Conservation (phyloP, 257 asterid genomes). For the Gentiana straminea region DNA sequence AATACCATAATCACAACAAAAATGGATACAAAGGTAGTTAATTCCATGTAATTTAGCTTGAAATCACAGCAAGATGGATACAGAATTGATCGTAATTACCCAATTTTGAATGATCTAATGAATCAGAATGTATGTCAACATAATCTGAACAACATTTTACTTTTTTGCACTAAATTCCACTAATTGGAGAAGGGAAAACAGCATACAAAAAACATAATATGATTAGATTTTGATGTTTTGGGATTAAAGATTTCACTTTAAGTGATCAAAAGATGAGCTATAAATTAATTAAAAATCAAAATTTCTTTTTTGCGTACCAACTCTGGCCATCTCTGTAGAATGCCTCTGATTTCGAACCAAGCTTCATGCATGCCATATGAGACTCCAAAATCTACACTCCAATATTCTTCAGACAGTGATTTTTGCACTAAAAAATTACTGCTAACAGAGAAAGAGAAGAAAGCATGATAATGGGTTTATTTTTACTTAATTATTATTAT, state of each 20-base stretch:
- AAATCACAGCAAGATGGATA: too few relatives aligned
- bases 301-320: constrained; percentile 30
- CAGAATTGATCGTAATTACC: too few relatives aligned
- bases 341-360: constrained; percentile 83
- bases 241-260: not conserved
- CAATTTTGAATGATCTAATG: too few relatives aligned
- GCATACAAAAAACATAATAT: not conserved
- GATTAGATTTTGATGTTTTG: not conserved
- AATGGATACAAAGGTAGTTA: not conserved
- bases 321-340: constrained; percentile 38
- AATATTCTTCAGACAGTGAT: not conserved
- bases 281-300: too few relatives aligned
- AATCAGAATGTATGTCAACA: too few relatives aligned
- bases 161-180: not conserved
- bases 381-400: not conserved
- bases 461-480: not conserved
- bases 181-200: not conserved
- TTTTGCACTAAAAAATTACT: not conserved
- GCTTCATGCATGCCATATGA: constrained; percentile 57
- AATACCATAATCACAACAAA: not conserved
- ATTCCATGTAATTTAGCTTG: not conserved
- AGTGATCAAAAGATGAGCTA: not conserved
- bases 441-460: constrained; percentile 5
- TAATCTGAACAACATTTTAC: too few relatives aligned
- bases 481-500: not conserved